These are phyloP conservation scores for Zygoascus hellenicus DNA, from an alignment of 1,139 yeast genomes.

Conservation along the genomic window DNA sequence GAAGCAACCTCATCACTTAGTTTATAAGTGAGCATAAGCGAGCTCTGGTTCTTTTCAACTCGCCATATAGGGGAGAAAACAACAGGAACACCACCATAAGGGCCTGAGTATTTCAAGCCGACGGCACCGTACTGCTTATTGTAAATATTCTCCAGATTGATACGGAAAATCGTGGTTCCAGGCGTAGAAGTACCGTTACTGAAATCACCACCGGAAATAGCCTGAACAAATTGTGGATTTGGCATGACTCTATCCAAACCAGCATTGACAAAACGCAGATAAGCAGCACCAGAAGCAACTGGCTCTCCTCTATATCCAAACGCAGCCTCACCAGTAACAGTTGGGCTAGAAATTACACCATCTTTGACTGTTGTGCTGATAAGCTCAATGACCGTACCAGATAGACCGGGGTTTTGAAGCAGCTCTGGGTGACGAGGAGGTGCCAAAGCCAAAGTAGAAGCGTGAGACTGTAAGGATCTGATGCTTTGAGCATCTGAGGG, in stretches of 20 bases:
- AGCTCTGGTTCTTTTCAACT: conserved; percentile 75
- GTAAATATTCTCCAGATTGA: conserved; percentile 12
- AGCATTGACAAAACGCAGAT: conserved; percentile 10
- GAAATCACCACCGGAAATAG: conserved; percentile 9
- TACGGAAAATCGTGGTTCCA: conserved; percentile 10
- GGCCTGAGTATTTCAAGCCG: conserved; percentile 63
- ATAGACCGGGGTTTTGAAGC: conserved; percentile 52
- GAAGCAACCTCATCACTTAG: conserved; percentile 45
- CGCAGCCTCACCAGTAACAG: conserved; percentile 74
- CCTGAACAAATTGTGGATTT: conserved; percentile 21
- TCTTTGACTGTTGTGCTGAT: conserved; percentile 67
- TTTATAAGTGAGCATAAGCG: conserved; percentile 69
- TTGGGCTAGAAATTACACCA: conserved; percentile 53
- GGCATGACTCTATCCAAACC: conserved; percentile 20
- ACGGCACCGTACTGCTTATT: conserved; percentile 35
- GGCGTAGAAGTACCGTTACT: conserved; percentile 9
- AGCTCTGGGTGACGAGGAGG: conserved; percentile 49
- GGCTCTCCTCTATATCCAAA: conserved; percentile 48
- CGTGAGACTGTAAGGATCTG: conserved; percentile 22
- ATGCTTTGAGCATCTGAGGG: conserved; percentile 13
- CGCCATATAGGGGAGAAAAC: conserved; percentile 81
- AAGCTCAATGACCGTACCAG: conserved; percentile 77
- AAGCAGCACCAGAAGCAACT: conserved; percentile 14
- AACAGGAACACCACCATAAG: conserved; percentile 47
- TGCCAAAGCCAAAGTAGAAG: conserved; percentile 17